Evolutionary conservation across 805 yeast genomes (phyloP).

Genomic region (Wickerhamomyces chambardii): DNA sequence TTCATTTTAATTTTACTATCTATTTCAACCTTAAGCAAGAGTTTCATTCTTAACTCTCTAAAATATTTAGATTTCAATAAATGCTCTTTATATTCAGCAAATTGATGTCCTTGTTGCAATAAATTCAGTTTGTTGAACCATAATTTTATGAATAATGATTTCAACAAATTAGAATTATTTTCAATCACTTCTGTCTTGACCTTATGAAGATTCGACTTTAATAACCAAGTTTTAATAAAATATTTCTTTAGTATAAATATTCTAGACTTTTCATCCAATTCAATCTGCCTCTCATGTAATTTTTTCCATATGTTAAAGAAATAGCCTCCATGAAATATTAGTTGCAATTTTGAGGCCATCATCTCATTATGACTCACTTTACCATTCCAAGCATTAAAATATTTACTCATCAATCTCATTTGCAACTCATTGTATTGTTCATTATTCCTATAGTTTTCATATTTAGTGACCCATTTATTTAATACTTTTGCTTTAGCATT

Average conservation of each 20-base stretch:
- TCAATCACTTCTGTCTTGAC: no score
- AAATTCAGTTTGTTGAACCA: no score
- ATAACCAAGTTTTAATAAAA: not conserved
- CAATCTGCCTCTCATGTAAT: not conserved
- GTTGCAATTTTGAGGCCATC: constrained; percentile 6
- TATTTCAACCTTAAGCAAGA: no score
- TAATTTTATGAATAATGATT: no score
- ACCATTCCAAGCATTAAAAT: not conserved
- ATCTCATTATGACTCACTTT: no score
- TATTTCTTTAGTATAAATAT: not conserved
- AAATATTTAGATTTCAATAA: no score
- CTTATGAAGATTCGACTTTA: no score
- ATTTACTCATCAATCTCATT: not conserved
- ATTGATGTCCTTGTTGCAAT: no score
- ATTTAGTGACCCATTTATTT: constrained; percentile 8
- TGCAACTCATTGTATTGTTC: constrained; percentile 7
- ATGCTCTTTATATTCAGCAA: no score
- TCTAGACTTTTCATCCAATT: not conserved
- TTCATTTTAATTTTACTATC: no score
- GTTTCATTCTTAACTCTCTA: no score
- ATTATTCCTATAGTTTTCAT: constrained; percentile 1
- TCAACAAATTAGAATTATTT: no score
- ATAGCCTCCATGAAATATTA: constrained; percentile 14
- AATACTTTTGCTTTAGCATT: constrained; percentile 7
- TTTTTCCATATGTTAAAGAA: constrained; percentile 15